These are phyloP conservation scores for Penicillium hesseltinei DNA, from an alignment of 2,329 filamentous ascomycete genomes.

Conservation along the genomic window DNA sequence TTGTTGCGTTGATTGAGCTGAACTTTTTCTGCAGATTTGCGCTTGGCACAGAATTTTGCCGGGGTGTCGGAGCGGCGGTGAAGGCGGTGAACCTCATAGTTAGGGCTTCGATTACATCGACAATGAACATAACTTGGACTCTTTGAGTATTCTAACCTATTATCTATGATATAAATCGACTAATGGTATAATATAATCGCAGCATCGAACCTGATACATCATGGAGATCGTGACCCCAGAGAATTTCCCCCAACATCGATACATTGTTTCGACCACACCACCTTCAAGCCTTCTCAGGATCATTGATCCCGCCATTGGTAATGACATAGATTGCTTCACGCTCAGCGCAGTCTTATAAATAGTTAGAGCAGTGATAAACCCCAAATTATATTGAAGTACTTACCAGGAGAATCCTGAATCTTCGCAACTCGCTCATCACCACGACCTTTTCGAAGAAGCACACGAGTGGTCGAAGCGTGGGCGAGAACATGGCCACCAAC, in stretches of 20 bases:
- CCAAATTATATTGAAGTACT: background rate
- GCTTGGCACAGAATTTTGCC: constrained; percentile 23
- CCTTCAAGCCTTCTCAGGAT: constrained; percentile 59
- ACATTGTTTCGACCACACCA: background rate
- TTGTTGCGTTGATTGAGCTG: constrained; percentile 8
- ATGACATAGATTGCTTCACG: constrained; percentile 69
- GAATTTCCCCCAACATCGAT: background rate
- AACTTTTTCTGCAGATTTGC: constrained; percentile 23
- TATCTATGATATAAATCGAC: constrained; percentile 1
- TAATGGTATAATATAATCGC: background rate
- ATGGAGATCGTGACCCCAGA: background rate
- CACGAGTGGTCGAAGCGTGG: constrained; percentile 65
- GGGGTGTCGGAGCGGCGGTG: constrained; percentile 10
- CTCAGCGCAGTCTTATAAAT: constrained; percentile 61
- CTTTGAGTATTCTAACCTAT: background rate
- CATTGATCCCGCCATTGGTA: constrained; percentile 66
- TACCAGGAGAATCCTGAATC: constrained; percentile 65
- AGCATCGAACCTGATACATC: background rate
- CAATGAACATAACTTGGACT: background rate
- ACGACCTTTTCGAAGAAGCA: constrained; percentile 65
- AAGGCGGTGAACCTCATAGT: constrained; percentile 13
- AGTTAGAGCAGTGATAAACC: fast-evolving
- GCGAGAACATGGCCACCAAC: constrained; percentile 67
- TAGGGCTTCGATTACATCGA: background rate
- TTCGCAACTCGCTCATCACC: constrained; percentile 70